Conservation (phyloP, 495 filamentous ascomycete species). For the Oidiodendron maius region DNA sequence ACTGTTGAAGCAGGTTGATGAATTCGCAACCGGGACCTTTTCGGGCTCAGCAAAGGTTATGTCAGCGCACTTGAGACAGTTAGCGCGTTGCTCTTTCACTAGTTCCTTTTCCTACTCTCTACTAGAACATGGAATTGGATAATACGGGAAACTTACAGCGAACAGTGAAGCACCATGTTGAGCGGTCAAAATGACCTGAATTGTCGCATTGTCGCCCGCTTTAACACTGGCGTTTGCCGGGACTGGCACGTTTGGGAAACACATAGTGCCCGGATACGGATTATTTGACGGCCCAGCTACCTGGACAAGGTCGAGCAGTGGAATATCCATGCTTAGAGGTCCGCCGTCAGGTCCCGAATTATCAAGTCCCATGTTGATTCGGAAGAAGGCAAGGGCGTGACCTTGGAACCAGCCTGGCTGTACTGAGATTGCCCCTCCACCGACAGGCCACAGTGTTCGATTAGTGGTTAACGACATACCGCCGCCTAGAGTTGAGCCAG, state of each 20-base stretch:
- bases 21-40: slow-evolving; percentile 65
- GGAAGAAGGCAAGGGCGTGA: slow-evolving; percentile 73
- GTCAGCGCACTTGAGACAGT: slow-evolving; percentile 88
- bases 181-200: slow-evolving; percentile 83
- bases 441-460: slow-evolving; percentile 83
- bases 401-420: slow-evolving; percentile 92
- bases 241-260: slow-evolving; percentile 78
- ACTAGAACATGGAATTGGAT: neutral
- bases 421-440: slow-evolving; percentile 76
- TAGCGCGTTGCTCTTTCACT: neutral
- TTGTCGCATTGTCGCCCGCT: slow-evolving; percentile 80
- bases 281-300: slow-evolving; percentile 74
- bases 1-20: slow-evolving; percentile 77
- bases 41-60: slow-evolving; percentile 64
- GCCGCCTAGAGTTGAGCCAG: slow-evolving; percentile 54
- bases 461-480: slow-evolving; percentile 71
- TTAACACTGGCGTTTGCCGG: slow-evolving; percentile 65
- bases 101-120: neutral
- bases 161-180: slow-evolving; percentile 85
- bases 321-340: slow-evolving; percentile 80
- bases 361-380: slow-evolving; percentile 87
- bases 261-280: slow-evolving; percentile 77
- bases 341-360: slow-evolving; percentile 45
- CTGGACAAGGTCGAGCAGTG: slow-evolving; percentile 77
- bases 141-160: slow-evolving; percentile 57